Percentiles rank a stretch among this genome's conserved stretches.
phyloP scores from a whole-genome alignment of 2,329 filamentous ascomycete species.

The Aspergillus tubingensis region DNA sequence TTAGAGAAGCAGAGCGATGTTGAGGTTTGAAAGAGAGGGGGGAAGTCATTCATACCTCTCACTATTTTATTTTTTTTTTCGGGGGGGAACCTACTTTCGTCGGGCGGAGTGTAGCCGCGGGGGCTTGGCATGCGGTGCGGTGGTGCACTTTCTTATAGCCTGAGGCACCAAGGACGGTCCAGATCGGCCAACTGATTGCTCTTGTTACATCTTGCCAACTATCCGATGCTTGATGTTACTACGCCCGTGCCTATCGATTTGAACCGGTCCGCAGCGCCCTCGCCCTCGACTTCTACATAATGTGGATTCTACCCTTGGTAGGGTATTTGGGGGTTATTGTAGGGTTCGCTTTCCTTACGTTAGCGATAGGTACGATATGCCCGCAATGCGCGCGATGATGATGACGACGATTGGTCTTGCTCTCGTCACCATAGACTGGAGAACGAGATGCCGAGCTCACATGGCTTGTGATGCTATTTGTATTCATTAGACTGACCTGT shows the following conservation, averaged over 20 bases:
- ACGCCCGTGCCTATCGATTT: background rate
- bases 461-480: background rate
- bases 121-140: background rate
- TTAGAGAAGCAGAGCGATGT: background rate
- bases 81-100: background rate
- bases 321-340: constrained; percentile 85
- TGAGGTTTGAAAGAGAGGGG: background rate
- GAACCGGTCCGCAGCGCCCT: background rate
- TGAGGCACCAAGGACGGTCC: background rate
- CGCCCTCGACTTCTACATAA: constrained; percentile 44
- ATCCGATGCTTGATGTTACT: background rate
- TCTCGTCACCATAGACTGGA: background rate
- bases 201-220: background rate
- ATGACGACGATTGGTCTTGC: background rate
- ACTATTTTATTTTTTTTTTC: background rate
- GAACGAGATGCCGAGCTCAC: background rate
- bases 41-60: too few relatives aligned
- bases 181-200: background rate
- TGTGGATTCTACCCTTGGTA: constrained; percentile 95
- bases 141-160: background rate
- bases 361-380: constrained; percentile 72
- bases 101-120: background rate
- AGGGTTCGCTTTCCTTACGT: constrained; percentile 90
- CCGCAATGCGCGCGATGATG: background rate
- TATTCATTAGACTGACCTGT: constrained; percentile 8